Percentiles rank a stretch among this genome's conserved stretches.
These are phyloP conservation scores for Drechslera avenae DNA, from an alignment of 2,329 filamentous ascomycete genomes.

Conservation along the genomic window DNA sequence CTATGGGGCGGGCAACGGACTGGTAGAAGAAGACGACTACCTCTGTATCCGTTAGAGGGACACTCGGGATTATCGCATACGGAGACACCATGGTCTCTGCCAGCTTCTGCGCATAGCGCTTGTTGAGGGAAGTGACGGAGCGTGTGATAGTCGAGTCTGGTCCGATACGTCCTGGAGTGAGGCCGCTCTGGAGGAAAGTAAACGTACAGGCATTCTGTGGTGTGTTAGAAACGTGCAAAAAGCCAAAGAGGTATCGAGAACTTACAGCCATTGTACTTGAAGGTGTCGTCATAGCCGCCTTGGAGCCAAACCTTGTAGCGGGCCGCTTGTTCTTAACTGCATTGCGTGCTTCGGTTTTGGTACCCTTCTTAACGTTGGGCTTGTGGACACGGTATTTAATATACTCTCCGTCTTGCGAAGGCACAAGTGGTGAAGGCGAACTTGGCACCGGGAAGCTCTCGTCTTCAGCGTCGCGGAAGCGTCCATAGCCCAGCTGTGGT, in stretches of 20 bases:
- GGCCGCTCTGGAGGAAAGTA: neutral
- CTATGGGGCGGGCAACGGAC: constrained; percentile 24
- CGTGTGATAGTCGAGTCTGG: constrained; percentile 10
- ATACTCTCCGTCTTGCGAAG: neutral
- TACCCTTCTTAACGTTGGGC: neutral
- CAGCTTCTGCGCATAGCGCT: constrained; percentile 29
- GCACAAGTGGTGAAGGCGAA: neutral
- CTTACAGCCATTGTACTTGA: too few relatives aligned
- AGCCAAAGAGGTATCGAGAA: neutral
- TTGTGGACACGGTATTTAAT: too few relatives aligned
- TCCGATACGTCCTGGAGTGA: constrained; percentile 21
- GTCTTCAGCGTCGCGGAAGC: neutral
- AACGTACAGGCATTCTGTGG: neutral
- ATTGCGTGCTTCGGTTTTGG: constrained; percentile 12
- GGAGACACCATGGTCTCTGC: constrained; percentile 21
- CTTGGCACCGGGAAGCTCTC: neutral
- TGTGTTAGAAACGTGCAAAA: neutral
- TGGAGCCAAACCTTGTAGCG: constrained; percentile 11
- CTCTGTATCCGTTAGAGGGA: constrained; percentile 38
- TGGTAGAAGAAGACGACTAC: constrained; percentile 44
- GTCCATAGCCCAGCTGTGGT: neutral
- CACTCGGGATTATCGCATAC: constrained; percentile 19
- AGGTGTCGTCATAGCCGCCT: too few relatives aligned
- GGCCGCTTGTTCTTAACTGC: constrained; percentile 19
- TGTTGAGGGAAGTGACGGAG: constrained; percentile 15